Conservation (phyloP, 1,284 basidiomycete genomes). For the Malassezia sympodialis region DNA sequence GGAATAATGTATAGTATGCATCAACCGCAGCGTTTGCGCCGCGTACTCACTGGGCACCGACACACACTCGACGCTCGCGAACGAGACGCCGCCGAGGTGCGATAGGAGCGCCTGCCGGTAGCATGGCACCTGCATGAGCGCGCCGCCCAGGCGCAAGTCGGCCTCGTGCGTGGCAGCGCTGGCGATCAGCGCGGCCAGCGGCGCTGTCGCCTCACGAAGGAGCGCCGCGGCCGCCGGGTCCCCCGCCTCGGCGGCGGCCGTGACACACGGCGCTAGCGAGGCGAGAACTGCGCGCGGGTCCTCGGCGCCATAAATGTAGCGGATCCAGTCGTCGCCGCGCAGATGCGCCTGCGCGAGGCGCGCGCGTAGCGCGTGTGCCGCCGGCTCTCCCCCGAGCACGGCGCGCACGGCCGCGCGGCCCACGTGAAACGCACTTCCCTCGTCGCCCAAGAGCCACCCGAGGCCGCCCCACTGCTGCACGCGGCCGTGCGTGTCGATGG, state of each 20-base stretch:
- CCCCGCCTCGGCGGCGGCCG: not conserved
- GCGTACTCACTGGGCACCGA: not conserved
- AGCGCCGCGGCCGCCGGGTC: not conserved
- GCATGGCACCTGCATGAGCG: not conserved
- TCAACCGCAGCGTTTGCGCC: not conserved
- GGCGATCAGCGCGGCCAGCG: slow-evolving; percentile 4
- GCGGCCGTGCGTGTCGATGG: slow-evolving; percentile 13
- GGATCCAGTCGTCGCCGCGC: not conserved
- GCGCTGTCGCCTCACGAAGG: not conserved
- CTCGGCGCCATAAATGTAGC: not conserved
- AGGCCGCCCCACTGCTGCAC: slow-evolving; percentile 23
- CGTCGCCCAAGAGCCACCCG: slow-evolving; percentile 33
- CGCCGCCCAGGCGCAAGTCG: not conserved
- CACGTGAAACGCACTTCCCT: slow-evolving; percentile 26
- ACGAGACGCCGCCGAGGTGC: not conserved
- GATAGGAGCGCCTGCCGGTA: not conserved
- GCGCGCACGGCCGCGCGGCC: slow-evolving; percentile 23
- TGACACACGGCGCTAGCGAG: not conserved
- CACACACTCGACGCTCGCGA: not conserved
- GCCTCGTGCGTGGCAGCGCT: not conserved
- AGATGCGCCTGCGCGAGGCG: not conserved
- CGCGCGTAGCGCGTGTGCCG: not conserved
- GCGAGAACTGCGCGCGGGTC: not conserved
- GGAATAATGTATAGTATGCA: not conserved
- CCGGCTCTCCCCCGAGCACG: slow-evolving; percentile 12